Conservation (phyloP, 495 filamentous ascomycete species). For the Hyaloscypha variabilis region DNA sequence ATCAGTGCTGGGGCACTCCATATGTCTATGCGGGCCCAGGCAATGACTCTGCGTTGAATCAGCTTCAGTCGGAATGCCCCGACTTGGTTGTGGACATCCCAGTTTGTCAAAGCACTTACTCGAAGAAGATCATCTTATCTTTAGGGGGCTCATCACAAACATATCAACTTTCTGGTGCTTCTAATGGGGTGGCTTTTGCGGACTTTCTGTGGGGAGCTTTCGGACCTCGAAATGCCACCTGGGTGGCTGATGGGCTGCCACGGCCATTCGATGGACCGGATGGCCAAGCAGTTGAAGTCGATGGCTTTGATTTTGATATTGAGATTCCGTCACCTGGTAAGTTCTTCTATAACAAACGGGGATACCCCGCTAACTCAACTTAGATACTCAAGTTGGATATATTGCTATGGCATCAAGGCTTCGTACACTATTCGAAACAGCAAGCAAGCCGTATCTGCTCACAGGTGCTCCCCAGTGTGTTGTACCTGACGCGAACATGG, state of each 20-base stretch:
- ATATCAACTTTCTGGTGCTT: constrained; percentile 38
- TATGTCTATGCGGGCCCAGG: constrained; percentile 32
- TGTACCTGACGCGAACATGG: constrained; percentile 55
- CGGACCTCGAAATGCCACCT: constrained; percentile 49
- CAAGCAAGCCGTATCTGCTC: constrained; percentile 54
- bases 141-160: constrained; percentile 52
- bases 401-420: constrained; percentile 49
- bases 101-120: constrained; percentile 43
- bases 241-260: constrained; percentile 37
- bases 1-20: constrained; percentile 55
- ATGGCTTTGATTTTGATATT: constrained; percentile 66
- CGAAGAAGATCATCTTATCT: constrained; percentile 68
- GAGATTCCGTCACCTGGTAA: constrained; percentile 29
- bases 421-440: constrained; percentile 40
- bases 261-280: constrained; percentile 42
- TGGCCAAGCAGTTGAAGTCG: constrained; percentile 51
- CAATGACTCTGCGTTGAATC: constrained; percentile 28
- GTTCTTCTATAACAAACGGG: constrained; percentile 33
- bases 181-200: constrained; percentile 58
- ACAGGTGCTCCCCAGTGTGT: constrained; percentile 60
- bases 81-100: constrained; percentile 50
- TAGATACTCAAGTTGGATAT: constrained; percentile 41
- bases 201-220: constrained; percentile 67
- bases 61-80: constrained; percentile 38
- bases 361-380: constrained; percentile 42